These are phyloP conservation scores for Panaeolus papilionaceus DNA, from an alignment of 768 basidiomycete species.

Conservation along the genomic window DNA sequence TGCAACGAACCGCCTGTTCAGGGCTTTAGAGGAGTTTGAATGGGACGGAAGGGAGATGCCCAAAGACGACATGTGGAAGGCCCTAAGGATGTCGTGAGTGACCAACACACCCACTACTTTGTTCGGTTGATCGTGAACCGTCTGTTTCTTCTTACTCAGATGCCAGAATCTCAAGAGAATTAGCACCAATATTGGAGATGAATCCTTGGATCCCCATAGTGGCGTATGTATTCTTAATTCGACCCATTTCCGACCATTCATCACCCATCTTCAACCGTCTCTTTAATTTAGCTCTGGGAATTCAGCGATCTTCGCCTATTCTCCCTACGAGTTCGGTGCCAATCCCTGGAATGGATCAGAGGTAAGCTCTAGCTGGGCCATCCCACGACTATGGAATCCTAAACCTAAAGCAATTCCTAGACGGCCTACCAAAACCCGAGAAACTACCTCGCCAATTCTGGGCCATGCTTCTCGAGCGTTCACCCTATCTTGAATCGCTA, in stretches of 20 bases:
- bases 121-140: constrained; percentile 20
- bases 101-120: constrained; percentile 18
- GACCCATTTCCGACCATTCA: neutral
- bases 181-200: constrained; percentile 40
- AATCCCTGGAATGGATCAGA: constrained; percentile 41
- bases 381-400: constrained; percentile 5
- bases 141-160: constrained; percentile 27
- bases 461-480: constrained; percentile 47
- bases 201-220: constrained; percentile 38
- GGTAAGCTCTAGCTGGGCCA: constrained; percentile 28
- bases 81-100: constrained; percentile 38
- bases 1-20: constrained; percentile 28
- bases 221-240: constrained; percentile 33
- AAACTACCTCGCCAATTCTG: constrained; percentile 44
- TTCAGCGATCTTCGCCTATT: constrained; percentile 41
- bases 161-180: constrained; percentile 41
- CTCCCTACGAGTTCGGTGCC: constrained; percentile 40
- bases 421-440: constrained; percentile 40
- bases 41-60: constrained; percentile 48
- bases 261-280: constrained; percentile 16
- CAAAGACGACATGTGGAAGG: constrained; percentile 38
- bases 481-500: constrained; percentile 45
- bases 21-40: constrained; percentile 37
- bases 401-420: constrained; percentile 24
- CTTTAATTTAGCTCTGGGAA: constrained; percentile 38